Conservation (phyloP, 805 yeast genomes). For the Sugiyamaella valdiviana region DNA sequence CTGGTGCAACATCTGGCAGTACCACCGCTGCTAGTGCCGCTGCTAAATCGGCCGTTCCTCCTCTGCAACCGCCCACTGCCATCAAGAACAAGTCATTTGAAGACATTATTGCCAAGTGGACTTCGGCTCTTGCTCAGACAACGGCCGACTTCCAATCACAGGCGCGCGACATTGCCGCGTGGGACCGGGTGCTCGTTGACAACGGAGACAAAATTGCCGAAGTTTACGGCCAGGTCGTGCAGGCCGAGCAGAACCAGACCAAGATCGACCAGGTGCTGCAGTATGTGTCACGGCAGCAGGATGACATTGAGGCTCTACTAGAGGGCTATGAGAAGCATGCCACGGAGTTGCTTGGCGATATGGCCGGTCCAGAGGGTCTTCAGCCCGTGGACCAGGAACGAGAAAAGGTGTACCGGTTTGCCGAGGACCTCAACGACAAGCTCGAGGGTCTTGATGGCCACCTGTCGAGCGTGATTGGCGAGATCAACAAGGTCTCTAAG, state of each 20-base stretch:
- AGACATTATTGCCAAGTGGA: slow-evolving; percentile 90
- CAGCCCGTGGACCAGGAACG: slow-evolving; percentile 68
- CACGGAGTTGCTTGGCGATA: slow-evolving; percentile 17
- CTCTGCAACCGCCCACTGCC: slow-evolving; percentile 14
- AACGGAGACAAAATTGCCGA: slow-evolving; percentile 82
- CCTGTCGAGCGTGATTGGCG: slow-evolving; percentile 66
- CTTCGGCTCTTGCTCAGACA: slow-evolving; percentile 70
- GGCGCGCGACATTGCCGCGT: slow-evolving; percentile 64
- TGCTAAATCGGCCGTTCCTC: slow-evolving; percentile 8
- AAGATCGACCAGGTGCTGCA: slow-evolving; percentile 81
- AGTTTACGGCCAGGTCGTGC: slow-evolving; percentile 66
- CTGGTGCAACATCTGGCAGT: slow-evolving; percentile 11
- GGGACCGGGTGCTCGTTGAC: slow-evolving; percentile 80
- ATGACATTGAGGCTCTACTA: slow-evolving; percentile 75
- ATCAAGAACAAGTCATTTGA: slow-evolving; percentile 87
- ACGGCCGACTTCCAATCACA: slow-evolving; percentile 69
- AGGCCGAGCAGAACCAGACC: slow-evolving; percentile 78
- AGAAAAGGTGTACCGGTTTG: slow-evolving; percentile 80
- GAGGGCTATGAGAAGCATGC: slow-evolving; percentile 72
- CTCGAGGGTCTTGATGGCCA: slow-evolving; percentile 72
- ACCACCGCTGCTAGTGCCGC: slow-evolving; percentile 1
- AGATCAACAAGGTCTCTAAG: slow-evolving; percentile 73
- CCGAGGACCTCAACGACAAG: slow-evolving; percentile 77
- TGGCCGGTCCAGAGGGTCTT: slow-evolving; percentile 30
- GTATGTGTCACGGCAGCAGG: slow-evolving; percentile 87